Conservation (phyloP, 2,329 filamentous ascomycete genomes). For the Huntiella savannae region DNA sequence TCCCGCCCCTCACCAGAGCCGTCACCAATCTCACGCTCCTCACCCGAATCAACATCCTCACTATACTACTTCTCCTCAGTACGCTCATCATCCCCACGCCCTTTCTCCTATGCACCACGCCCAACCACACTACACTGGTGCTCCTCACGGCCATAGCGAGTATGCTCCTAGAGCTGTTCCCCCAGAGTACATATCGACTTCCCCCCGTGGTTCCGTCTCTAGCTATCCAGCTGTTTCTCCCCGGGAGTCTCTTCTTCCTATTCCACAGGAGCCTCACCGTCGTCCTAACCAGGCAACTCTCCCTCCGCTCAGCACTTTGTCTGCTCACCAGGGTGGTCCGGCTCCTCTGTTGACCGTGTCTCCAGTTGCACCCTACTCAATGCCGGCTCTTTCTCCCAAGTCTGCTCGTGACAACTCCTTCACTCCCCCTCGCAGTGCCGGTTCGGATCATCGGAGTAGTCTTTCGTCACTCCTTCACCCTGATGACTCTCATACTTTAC, state of each 20-base stretch:
- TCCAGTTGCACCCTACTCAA: constrained; percentile 21
- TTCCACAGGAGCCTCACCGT: constrained; percentile 15
- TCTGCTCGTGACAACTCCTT: constrained; percentile 10
- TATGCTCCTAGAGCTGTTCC: too few species aligned
- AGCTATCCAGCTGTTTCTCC: too few species aligned
- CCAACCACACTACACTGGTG: background rate
- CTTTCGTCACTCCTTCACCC: constrained; percentile 33
- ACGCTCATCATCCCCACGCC: constrained; percentile 18
- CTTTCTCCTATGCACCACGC: constrained; percentile 13
- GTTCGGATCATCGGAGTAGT: constrained; percentile 24
- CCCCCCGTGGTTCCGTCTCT: too few species aligned
- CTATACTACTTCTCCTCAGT: constrained; percentile 15
- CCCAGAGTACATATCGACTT: too few species aligned
- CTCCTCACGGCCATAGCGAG: too few species aligned
- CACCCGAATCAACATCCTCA: constrained; percentile 17
- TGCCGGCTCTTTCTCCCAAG: constrained; percentile 19
- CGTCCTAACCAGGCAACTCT: constrained; percentile 19
- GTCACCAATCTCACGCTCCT: constrained; percentile 11
- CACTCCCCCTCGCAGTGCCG: constrained; percentile 6
- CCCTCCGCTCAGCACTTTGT: constrained; percentile 21
- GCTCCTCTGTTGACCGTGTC: constrained; percentile 29
- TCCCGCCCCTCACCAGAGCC: constrained; percentile 13
- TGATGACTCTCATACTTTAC: constrained; percentile 25
- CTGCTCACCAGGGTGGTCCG: constrained; percentile 21
- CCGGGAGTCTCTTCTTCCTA: constrained; percentile 12